Evolutionary conservation across 495 filamentous ascomycete species (phyloP), one percentile per base, ranked within the genome.

Genomic region (Trypethelium eluteriae): DNA sequence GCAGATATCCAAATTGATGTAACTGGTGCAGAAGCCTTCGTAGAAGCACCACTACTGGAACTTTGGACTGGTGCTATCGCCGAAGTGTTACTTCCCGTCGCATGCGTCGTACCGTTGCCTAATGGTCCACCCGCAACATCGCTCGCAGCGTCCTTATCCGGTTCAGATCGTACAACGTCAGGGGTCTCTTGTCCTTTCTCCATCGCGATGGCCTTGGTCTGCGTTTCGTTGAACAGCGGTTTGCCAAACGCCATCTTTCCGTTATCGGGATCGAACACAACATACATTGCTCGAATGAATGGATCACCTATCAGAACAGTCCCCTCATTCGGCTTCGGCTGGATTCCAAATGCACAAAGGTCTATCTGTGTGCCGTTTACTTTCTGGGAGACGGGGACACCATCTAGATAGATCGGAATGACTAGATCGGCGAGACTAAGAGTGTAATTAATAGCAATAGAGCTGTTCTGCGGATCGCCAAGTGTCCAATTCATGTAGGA

Each of bases 181-280:
- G 41, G 41, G 41, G 1, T 44, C 1, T 44, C 7, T 14, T 44
- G 41, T 44, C 7, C 41, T 14, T 44, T 44, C 41, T 14, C 41
- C 41, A 44, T 14, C 14, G 41, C 41, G 14, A 44, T 14, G 14
- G 41, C 7, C 41, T 44, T 14, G 7, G 41, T 14, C 14, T 44
- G 41, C 41, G 41, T 44, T 14, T 0, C 41, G 14, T 44, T 44
- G 41, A 44, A 44, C 0, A 44, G 41, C 41, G 41, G 41, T 44
- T 44, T 44, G 6, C 41, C 41, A 44, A 44, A 44, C 7, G 41
- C 41, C 41, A 44, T 44, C 41, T 44, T 44, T 14, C 41, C 41
- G n/a, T 67, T 62, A 46, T 72, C 70, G 16, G 70, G 68, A 63
- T 72, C 70, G 68, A 67, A 72, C 62, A 72, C 70, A 49, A 70